Conservation (phyloP, 2,329 filamentous ascomycete species). For the Pezicula rhizophila region DNA sequence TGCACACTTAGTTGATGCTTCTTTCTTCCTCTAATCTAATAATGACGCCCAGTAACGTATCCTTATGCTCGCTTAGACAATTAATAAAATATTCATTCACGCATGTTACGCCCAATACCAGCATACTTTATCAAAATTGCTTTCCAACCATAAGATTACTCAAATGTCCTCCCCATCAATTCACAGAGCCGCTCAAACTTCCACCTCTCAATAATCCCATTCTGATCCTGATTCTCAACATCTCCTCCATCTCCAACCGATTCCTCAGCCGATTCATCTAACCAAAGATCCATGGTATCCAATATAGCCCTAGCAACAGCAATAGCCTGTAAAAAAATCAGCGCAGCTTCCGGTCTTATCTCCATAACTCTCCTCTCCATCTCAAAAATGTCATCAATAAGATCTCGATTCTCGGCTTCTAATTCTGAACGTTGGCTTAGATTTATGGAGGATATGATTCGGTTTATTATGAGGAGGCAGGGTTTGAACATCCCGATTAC, state of each 20-base stretch:
- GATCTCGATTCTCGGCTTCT: constrained; percentile 23
- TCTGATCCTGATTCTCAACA: background rate
- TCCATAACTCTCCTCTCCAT: constrained; percentile 19
- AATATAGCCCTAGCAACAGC: constrained; percentile 5
- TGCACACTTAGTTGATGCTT: too few relatives aligned
- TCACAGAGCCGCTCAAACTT: constrained; percentile 3
- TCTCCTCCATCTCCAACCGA: too few relatives aligned
- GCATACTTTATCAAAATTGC: too few relatives aligned
- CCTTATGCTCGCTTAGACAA: too few relatives aligned
- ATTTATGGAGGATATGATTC: constrained; percentile 15
- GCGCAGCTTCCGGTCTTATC: constrained; percentile 4
- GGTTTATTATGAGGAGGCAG: constrained; percentile 21
- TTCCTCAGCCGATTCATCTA: too few relatives aligned
- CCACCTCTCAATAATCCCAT: constrained; percentile 2
- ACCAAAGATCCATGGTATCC: background rate
- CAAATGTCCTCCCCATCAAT: background rate
- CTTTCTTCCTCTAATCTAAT: too few relatives aligned
- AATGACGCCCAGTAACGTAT: too few relatives aligned
- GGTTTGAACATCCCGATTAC: constrained; percentile 19
- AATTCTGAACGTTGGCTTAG: constrained; percentile 13
- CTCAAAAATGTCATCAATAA: constrained; percentile 24
- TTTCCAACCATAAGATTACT: too few relatives aligned
- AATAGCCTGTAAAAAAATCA: constrained; percentile 19
- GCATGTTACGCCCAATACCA: too few relatives aligned
- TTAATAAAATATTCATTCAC: too few relatives aligned